These are phyloP conservation scores for Aureobasidium sp. DNA, from an alignment of 2,329 filamentous ascomycete genomes.

Conservation along the genomic window DNA sequence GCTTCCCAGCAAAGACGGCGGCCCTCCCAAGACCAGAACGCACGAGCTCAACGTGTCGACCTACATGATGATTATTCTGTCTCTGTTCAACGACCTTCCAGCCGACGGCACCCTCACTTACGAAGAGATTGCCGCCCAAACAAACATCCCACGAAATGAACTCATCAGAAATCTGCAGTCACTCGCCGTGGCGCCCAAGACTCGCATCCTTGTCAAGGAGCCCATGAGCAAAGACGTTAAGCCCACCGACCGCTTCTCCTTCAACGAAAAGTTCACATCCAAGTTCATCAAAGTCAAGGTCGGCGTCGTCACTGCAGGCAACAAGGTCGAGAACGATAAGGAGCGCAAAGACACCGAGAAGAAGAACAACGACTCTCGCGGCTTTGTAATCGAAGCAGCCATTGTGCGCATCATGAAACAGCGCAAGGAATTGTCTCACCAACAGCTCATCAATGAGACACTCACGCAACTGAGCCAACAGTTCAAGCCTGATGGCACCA, in stretches of 20 bases:
- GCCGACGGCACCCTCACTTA: constrained; percentile 44
- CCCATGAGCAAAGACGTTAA: constrained; percentile 72
- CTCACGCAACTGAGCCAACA: constrained; percentile 58
- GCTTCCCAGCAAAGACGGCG: constrained; percentile 60
- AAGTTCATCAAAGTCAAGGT: constrained; percentile 84
- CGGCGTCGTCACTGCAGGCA: constrained; percentile 68
- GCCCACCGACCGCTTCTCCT: constrained; percentile 66
- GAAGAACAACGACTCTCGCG: constrained; percentile 64
- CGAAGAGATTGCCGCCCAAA: constrained; percentile 75
- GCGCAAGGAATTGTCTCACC: constrained; percentile 62
- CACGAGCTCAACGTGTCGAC: constrained; percentile 92
- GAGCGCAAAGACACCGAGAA: constrained; percentile 63
- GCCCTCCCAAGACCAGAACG: constrained; percentile 56
- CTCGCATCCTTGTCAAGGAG: constrained; percentile 69
- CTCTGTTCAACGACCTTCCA: constrained; percentile 77
- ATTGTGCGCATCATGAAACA: constrained; percentile 83
- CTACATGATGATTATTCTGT: constrained; percentile 79
- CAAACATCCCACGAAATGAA: constrained; percentile 67
- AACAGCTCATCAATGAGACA: constrained; percentile 62
- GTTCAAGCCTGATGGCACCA: constrained; percentile 66
- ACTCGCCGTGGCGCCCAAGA: constrained; percentile 75
- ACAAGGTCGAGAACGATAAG: constrained; percentile 69
- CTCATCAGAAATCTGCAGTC: constrained; percentile 72
- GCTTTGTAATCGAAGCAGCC: constrained; percentile 65
- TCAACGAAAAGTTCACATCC: constrained; percentile 74